These are phyloP conservation scores for Globisporangium cederbergense DNA, from an alignment of 352 stramenopile species.

Conservation along the genomic window DNA sequence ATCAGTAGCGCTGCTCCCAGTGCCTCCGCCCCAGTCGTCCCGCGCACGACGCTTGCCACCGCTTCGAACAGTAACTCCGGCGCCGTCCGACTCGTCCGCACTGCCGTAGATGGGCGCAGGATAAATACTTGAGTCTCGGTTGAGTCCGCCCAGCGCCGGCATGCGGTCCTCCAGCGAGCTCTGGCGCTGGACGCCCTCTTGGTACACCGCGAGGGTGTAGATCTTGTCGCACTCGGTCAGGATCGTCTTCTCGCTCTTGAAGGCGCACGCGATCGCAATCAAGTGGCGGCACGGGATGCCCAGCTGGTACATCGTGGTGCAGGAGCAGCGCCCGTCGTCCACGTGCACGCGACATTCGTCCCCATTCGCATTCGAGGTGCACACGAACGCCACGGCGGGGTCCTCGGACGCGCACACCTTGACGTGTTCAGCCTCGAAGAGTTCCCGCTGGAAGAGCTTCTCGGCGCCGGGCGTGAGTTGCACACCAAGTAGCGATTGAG, in stretches of 20 bases:
- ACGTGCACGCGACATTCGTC: conserved; percentile 46
- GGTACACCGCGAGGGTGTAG: conserved; percentile 64
- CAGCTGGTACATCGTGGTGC: conserved; percentile 65
- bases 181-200: conserved; percentile 3
- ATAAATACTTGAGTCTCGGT: conserved; percentile 19
- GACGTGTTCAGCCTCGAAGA: conserved; percentile 52
- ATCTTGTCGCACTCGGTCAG: conserved; percentile 64
- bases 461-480: conserved; percentile 63
- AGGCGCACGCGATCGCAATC: conserved; percentile 61
- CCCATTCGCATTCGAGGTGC: conserved; percentile 28
- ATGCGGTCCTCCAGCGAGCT: conserved; percentile 15
- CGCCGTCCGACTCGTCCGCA: not conserved
- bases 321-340: conserved; percentile 58
- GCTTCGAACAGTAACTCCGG: not conserved
- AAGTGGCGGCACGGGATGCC: conserved; percentile 78
- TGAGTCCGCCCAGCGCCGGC: conserved; percentile 12
- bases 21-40: not conserved
- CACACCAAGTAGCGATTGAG: conserved; percentile 8
- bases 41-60: conserved; percentile 2
- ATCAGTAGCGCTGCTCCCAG: not conserved
- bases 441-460: conserved; percentile 57
- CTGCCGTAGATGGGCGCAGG: conserved; percentile 7
- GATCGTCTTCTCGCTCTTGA: conserved; percentile 49
- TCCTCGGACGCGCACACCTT: conserved; percentile 66
- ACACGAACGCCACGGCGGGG: conserved; percentile 53